Evolutionary conservation across 202 grass and related monocot species (phyloP).

Genomic region (Setaria viridis): DNA sequence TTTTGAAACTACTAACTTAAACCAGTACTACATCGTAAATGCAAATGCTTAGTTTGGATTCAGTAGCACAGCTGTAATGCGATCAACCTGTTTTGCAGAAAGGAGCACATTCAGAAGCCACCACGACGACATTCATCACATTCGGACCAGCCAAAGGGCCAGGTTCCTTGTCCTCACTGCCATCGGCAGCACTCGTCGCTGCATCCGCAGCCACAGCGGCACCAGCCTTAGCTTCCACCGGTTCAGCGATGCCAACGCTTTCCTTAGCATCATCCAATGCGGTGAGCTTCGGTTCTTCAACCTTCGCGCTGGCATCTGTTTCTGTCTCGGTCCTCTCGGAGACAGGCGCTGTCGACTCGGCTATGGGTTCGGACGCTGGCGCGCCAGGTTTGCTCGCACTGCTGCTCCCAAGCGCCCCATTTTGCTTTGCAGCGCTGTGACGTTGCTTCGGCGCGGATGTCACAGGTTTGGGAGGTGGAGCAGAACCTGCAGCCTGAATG

Average conservation of each 20-base stretch:
- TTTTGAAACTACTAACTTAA: background rate
- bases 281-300: background rate
- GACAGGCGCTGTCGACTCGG: background rate
- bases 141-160: slow-evolving; percentile 73
- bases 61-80: background rate
- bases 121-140: slow-evolving; percentile 88
- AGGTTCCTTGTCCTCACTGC: slow-evolving; percentile 41
- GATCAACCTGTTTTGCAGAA: slow-evolving; percentile 82
- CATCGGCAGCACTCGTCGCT: slow-evolving; percentile 16
- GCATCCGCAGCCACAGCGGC: slow-evolving; percentile 4
- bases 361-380: slow-evolving; percentile 17
- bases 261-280: slow-evolving; percentile 42
- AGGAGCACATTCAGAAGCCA: slow-evolving; percentile 88
- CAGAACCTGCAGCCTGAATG: slow-evolving; percentile 33
- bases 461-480: slow-evolving; percentile 25
- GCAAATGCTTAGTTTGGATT: background rate
- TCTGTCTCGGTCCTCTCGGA: background rate
- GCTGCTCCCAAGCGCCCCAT: slow-evolving; percentile 34
- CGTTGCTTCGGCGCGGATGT: slow-evolving; percentile 19
- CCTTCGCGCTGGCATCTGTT: background rate
- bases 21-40: background rate
- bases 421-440: slow-evolving; percentile 21
- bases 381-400: background rate
- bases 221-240: slow-evolving; percentile 42
- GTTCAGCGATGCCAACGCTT: slow-evolving; percentile 28